Evolutionary conservation across 2,329 filamentous ascomycete genomes (phyloP), one percentile per base, ranked within the genome.

Genomic region (Beauveria scarabaeidicola): DNA sequence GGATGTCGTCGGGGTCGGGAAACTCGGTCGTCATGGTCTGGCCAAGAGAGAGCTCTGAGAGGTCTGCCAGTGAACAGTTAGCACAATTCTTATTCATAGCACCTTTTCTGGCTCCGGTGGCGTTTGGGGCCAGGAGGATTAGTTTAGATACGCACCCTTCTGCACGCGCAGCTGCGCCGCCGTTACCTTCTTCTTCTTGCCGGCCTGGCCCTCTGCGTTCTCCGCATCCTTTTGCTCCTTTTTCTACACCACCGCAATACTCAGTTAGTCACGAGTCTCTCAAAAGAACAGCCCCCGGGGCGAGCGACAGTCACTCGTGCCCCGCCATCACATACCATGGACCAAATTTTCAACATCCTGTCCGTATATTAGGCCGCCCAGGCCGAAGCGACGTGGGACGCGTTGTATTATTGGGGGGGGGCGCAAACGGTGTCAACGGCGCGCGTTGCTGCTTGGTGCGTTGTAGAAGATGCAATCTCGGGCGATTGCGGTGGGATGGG

Each of bases 301-400:
- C 44, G 11, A 25, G 13, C 13, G 29, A 19, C 29, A 10, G 25
- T 10, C 13, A 10, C 11, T 25, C n/a, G 11, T 21, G 40, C 15
- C 38, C 19, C 36, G 13, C 10, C 15, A 36, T 4, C 6, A 17
- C 29, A 69, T 80, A 95, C 91, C 93, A 97, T 96, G 69, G 91
- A 96, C 94, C 93, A 97, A 81, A 97, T 97, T 80, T 97, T 97
- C 81, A 97, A 83, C 94, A 97, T 97, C 71, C 79, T 92, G 78
- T 46, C 54, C 29, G 25, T 44, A 11, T 7, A 25, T 25, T 23
- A 44, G 13, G 38, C 25, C 40, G 36, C 50, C 65, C 68, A 64
- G 62, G 61, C 57, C 53, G 56, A 48, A 50, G 61, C 32, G 55
- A 56, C 61, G 52, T 36, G 29, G 7, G 21, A 9, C 3, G 3